Evolutionary conservation across 1,284 basidiomycete species (phyloP).

Genomic region (Ustilago cynodontis): DNA sequence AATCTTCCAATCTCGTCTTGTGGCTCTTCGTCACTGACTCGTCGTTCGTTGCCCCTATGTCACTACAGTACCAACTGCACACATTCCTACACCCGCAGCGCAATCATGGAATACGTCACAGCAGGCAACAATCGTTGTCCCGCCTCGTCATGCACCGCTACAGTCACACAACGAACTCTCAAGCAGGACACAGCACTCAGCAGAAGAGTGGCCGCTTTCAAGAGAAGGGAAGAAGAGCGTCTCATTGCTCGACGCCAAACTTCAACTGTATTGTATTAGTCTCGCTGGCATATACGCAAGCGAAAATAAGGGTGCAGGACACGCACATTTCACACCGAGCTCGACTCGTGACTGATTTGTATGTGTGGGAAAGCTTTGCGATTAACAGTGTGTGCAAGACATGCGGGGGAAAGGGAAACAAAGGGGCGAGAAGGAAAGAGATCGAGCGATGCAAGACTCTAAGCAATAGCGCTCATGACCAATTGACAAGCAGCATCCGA

Average conservation of each 20-base stretch:
- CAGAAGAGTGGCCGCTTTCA: slow-evolving; percentile 49
- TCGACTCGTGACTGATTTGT: no score
- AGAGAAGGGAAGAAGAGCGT: slow-evolving; percentile 44
- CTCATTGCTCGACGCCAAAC: slow-evolving; percentile 32
- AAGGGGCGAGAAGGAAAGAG: background rate
- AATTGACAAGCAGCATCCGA: slow-evolving; percentile 85
- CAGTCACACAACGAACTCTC: slow-evolving; percentile 22
- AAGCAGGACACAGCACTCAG: slow-evolving; percentile 28
- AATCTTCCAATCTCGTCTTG: background rate
- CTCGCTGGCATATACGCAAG: slow-evolving; percentile 5
- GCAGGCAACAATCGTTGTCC: slow-evolving; percentile 42
- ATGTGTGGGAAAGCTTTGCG: background rate
- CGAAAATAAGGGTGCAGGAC: background rate
- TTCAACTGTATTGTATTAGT: slow-evolving; percentile 36
- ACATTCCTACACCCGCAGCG: slow-evolving; percentile 41
- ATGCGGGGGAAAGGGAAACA: background rate
- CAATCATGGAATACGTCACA: slow-evolving; percentile 35
- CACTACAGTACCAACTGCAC: slow-evolving; percentile 28
- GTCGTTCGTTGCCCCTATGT: background rate
- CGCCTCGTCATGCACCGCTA: slow-evolving; percentile 28
- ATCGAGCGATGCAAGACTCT: slow-evolving; percentile 1
- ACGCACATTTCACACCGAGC: background rate
- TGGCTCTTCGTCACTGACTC: background rate
- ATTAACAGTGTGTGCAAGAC: slow-evolving; percentile 9
- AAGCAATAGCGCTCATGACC: slow-evolving; percentile 85